These are phyloP conservation scores for Incumbomyces delicatus DNA, from an alignment of 2,329 filamentous ascomycete species.

Conservation along the genomic window DNA sequence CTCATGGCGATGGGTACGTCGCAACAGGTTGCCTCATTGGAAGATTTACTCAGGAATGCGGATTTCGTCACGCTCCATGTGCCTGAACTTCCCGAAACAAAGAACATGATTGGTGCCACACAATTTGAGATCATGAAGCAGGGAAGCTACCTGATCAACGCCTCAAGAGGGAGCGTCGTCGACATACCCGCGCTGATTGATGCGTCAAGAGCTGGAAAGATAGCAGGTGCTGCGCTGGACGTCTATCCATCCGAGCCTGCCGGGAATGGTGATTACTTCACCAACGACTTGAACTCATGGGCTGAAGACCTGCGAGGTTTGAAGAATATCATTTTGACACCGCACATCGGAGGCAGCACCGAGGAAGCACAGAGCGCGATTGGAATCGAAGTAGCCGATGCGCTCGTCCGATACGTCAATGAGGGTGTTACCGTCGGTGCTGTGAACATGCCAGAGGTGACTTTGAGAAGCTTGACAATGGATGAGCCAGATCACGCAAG, in stretches of 20 bases:
- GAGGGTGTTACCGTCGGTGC: conserved; percentile 83
- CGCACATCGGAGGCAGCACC: conserved; percentile 94
- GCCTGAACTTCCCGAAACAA: conserved; percentile 84
- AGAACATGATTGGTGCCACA: conserved; percentile 73
- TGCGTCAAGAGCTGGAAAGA: conserved; percentile 72
- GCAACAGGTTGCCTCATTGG: conserved; percentile 67
- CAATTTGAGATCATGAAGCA: conserved; percentile 85
- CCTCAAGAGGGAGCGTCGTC: conserved; percentile 84
- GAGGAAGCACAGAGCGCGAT: conserved; percentile 97
- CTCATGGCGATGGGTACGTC: conserved; percentile 90
- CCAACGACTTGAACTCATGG: conserved; percentile 70
- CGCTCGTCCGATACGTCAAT: conserved; percentile 89
- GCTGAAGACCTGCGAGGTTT: conserved; percentile 72
- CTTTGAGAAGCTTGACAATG: conserved; percentile 75
- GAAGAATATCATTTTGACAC: conserved; percentile 89
- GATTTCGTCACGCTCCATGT: conserved; percentile 96
- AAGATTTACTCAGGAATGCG: conserved; percentile 64
- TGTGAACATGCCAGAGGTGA: conserved; percentile 94
- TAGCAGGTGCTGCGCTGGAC: conserved; percentile 90
- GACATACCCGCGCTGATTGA: conserved; percentile 88
- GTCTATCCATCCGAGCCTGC: conserved; percentile 92
- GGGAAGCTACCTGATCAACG: conserved; percentile 91
- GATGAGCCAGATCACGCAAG: conserved; percentile 85
- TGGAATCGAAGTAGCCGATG: conserved; percentile 81
- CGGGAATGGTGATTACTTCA: conserved; percentile 93